Evolutionary conservation across 2,329 filamentous ascomycete species (phyloP), one percentile per base, ranked within the genome.

Genomic region (Magnaporthiopsis poae): DNA sequence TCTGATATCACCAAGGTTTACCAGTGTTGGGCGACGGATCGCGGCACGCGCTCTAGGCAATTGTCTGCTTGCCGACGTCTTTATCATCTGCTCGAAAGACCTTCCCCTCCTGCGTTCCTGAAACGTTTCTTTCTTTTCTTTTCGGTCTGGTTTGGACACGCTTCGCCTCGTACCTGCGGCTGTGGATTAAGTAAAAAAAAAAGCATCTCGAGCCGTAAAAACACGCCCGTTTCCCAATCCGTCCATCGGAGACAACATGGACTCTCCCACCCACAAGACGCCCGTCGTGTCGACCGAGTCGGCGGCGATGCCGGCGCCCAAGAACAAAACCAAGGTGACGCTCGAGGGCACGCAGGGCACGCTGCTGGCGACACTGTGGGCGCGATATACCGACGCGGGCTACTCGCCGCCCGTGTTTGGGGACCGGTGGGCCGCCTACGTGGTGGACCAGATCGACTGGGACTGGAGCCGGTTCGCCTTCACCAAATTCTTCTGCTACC

Each of bases 321-420:
- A 56, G 21, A 56, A 4, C 46, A 71, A 69, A 56, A 63, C 70
- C 36, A 71, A 69, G 62, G 63, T 72, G 13, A 61, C 67, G 5
- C 66, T 73, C 1, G 69, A 69, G 1, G 72, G 71, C 5, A 66
- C 69, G 1, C 67, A 72, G 62, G 71, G 72, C 64, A 74, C 72
- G 3, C 67, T 73, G 31, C 67, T 74, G 61, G 69, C 69, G 27
- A 69, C 72, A 2, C 65, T 66, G 5, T 66, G 46, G 13, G 65
- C 65, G 9, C 46, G 52, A 27, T 64, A 61, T 33, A 36, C 62
- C 52, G 60, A 62, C 33, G 36, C 31, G 9, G 25, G 61, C 36
- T 62, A 27, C 27, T 8, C 60, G 21, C 33, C n/a, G 25, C 36
- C 62, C 5, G 60, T 67, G 9, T 62, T 67, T 31, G 60, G n/a